These are phyloP conservation scores for Eucalyptus sp. DNA, from an alignment of 345 rosid species.

Conservation along the genomic window DNA sequence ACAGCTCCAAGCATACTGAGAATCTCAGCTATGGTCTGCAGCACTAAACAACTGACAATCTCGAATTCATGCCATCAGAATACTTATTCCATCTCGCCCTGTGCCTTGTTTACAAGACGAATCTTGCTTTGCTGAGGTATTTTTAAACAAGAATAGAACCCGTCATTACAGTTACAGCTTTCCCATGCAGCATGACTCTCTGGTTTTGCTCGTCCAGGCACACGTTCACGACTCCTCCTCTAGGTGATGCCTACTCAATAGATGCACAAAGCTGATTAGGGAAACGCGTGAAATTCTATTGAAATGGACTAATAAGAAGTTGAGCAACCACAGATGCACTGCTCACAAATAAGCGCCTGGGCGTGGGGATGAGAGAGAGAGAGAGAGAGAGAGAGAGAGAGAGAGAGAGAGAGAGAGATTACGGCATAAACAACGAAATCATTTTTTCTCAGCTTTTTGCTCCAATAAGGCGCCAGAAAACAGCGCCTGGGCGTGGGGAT, in stretches of 20 bases:
- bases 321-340: neutral
- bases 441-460: too few species aligned
- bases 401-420: too few species aligned
- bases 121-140: neutral
- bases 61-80: neutral
- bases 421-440: too few species aligned
- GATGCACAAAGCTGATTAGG: neutral
- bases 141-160: constrained; percentile 46
- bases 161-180: constrained; percentile 50
- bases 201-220: constrained; percentile 31
- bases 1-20: neutral
- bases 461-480: too few species aligned
- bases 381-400: neutral
- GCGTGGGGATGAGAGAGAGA: neutral
- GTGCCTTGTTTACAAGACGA: neutral
- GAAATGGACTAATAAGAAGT: neutral
- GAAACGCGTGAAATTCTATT: neutral
- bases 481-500: too few species aligned
- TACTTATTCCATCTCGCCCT: neutral
- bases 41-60: neutral
- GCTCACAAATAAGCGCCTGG: neutral
- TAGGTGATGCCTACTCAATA: constrained; percentile 39
- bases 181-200: constrained; percentile 38
- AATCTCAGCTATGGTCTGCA: neutral
- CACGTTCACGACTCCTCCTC: constrained; percentile 49